Evolutionary conservation across 139 green algal species (phyloP).

Genomic region (Micromonas pusilla): DNA sequence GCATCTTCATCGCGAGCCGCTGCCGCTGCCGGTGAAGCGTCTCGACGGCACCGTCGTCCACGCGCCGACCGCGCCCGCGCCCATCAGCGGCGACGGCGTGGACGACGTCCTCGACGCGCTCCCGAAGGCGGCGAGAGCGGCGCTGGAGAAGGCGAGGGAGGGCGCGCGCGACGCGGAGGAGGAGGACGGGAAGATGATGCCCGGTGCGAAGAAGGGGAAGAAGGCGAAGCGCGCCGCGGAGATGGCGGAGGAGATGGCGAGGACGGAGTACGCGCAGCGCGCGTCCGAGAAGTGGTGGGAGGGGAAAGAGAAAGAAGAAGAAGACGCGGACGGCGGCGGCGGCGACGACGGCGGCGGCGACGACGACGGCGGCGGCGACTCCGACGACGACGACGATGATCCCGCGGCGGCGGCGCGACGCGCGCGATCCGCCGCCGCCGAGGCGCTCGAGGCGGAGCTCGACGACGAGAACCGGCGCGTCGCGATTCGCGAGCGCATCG

Average conservation of each 20-base stretch:
- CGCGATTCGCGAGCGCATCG: slow-evolving; percentile 56
- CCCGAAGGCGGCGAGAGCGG: background rate
- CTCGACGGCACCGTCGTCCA: slow-evolving; percentile 11
- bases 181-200: background rate
- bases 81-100: background rate
- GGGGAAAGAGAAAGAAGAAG: background rate
- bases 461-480: slow-evolving; percentile 26
- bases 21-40: slow-evolving; percentile 15
- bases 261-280: background rate
- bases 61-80: background rate
- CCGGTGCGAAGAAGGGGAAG: slow-evolving; percentile 11
- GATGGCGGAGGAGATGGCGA: background rate
- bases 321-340: background rate
- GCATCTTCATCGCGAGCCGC: background rate
- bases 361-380: slow-evolving; percentile 8
- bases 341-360: background rate
- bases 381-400: slow-evolving; percentile 14
- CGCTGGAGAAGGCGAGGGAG: slow-evolving; percentile 7
- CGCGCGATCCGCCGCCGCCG: background rate
- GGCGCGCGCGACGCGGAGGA: background rate
- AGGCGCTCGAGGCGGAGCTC: slow-evolving; percentile 36
- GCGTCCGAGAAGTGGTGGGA: background rate
- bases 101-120: background rate
- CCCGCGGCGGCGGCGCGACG: background rate
- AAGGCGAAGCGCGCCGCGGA: background rate